Conservation (phyloP, 305 asterid species). For the Fraxinus platypoda region DNA sequence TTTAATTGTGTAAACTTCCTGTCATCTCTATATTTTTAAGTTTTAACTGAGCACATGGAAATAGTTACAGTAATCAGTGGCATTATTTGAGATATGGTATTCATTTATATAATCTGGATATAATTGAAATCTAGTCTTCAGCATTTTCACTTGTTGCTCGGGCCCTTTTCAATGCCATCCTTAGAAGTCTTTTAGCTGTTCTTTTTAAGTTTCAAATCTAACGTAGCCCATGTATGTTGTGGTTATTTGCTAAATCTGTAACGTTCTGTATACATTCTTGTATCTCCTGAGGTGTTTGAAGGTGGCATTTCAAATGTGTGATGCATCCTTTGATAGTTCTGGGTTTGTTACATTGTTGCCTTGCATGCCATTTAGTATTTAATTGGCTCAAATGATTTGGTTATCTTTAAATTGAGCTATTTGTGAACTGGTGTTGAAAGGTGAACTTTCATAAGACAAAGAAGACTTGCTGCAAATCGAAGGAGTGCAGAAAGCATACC, state of each 20-base stretch:
- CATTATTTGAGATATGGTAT: neutral
- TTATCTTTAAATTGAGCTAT: neutral
- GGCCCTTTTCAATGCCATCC: neutral
- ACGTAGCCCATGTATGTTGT: neutral
- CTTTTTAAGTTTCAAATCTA: neutral
- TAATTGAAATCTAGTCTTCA: neutral
- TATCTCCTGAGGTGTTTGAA: neutral
- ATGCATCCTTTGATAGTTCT: neutral
- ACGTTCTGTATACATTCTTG: neutral
- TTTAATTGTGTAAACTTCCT: neutral
- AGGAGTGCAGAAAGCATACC: too few relatives aligned
- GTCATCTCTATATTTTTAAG: neutral
- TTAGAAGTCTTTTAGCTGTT: neutral
- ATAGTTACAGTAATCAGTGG: neutral
- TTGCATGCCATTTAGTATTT: neutral
- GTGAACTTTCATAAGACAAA: too few relatives aligned
- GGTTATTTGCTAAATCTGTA: neutral
- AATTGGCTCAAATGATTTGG: too few relatives aligned
- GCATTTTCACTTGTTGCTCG: neutral
- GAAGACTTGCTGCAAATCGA: too few relatives aligned
- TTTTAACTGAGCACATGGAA: neutral
- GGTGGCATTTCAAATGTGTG: neutral
- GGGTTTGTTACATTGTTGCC: neutral
- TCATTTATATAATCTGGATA: neutral
- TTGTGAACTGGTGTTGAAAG: neutral